phyloP scores from a whole-genome alignment of 768 basidiomycete species.

The Tylopilus sp. region DNA sequence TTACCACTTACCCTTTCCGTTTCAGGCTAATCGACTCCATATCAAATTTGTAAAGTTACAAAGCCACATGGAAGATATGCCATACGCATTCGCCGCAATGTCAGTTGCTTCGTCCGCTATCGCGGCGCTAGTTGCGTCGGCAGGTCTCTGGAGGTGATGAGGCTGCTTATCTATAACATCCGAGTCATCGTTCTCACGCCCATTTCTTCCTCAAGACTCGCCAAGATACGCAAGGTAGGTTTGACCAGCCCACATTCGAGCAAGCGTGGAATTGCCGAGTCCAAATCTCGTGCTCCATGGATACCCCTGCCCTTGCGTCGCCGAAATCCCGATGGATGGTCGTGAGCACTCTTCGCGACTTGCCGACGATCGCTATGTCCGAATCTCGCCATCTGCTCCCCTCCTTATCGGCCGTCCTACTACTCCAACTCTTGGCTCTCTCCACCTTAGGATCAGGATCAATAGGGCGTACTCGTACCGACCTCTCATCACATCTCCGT shows the following conservation, averaged over 20 bases:
- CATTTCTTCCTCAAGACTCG: conserved; percentile 30
- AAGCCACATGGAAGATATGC: conserved; percentile 68
- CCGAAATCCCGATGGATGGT: conserved; percentile 40
- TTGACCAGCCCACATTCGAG: conserved; percentile 30
- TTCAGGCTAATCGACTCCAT: conserved; percentile 20
- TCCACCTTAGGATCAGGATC: conserved; percentile 19
- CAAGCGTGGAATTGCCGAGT: conserved; percentile 8
- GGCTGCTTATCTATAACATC: conserved; percentile 8
- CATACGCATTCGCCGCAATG: conserved; percentile 72
- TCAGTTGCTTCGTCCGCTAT: conserved; percentile 55
- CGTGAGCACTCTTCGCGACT: conserved; percentile 23
- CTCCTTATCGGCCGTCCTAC: conserved; percentile 11
- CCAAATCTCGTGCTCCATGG: conserved; percentile 26
- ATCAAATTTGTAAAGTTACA: conserved; percentile 50
- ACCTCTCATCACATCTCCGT: conserved; percentile 14
- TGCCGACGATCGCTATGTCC: conserved; percentile 2
- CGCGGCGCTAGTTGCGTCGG: conserved; percentile 58
- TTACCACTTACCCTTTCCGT: conserved; percentile 14
- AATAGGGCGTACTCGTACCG: conserved; percentile 5
- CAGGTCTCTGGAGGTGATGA: conserved; percentile 60
- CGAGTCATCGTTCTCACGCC: conserved; percentile 9
- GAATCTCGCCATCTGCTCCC: neutral
- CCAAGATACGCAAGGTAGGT: conserved; percentile 45
- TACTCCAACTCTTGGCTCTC: neutral
- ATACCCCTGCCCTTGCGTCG: conserved; percentile 41